These are phyloP conservation scores for Chlorella sp. DNA, from an alignment of 139 green algal genomes.

Conservation along the genomic window DNA sequence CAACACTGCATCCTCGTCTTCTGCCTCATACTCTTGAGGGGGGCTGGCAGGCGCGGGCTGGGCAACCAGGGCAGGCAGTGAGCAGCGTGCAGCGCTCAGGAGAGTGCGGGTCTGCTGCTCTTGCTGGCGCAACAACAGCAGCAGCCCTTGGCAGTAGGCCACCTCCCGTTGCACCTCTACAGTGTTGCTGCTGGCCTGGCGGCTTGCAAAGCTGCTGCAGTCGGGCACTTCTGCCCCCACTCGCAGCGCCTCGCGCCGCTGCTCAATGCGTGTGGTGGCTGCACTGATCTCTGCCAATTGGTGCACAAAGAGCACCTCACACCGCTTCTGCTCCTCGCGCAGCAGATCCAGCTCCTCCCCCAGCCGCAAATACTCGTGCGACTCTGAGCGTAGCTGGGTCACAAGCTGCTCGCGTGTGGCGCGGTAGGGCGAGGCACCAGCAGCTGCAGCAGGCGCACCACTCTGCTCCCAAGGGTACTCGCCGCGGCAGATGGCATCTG, in stretches of 20 bases:
- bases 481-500: conserved; percentile 1
- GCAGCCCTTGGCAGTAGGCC: no score
- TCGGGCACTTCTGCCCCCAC: background rate
- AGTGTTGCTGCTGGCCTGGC: no score
- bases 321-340: background rate
- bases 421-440: background rate
- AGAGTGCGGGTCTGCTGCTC: no score
- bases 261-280: background rate
- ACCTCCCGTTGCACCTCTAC: no score
- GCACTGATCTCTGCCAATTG: background rate
- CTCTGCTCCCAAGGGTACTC: background rate
- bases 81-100: no score
- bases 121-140: no score
- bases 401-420: background rate
- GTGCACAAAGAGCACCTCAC: background rate
- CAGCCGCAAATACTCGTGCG: background rate
- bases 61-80: no score
- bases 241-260: background rate
- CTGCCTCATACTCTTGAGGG: no score
- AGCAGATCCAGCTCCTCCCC: background rate
- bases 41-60: no score
- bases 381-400: background rate
- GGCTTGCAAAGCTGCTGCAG: background rate
- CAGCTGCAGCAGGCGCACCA: background rate
- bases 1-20: no score